Evolutionary conservation across 2,329 filamentous ascomycete species (phyloP), one percentile per base, ranked within the genome.

Genomic region (Penicillium sp.): DNA sequence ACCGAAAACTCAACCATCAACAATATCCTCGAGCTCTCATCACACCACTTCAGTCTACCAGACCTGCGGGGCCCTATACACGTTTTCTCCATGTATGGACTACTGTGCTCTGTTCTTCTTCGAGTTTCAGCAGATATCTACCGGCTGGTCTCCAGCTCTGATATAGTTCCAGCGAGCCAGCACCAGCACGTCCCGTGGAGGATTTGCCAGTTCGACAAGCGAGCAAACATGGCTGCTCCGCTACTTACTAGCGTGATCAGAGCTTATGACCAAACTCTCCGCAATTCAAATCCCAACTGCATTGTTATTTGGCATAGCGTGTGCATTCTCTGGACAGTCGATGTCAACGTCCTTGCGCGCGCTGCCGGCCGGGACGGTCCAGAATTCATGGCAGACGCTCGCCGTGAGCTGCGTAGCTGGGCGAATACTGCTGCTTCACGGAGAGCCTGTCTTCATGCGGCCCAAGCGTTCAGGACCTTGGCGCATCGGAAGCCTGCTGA

Each of bases 401-500:
- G 49, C 7, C 20, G 44, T 31, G 31, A 28, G 18, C 30, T 55
- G 3, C 11, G 3, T 8, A 35, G 5, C 1, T 55, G 49, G 49
- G 24, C 28, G 25, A 10, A 36, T 4, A 55, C 49, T 8, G 24
- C 46, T 10, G 36, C 53, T 27, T 39, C 46, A 18, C 49, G 49
- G 20, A 30, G 49, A 45, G 53, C 46, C 20, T 55, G 49, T 31
- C 30, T 55, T 20, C 53, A 55, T 31, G 49, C 46, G 6, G 48
- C 38, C 11, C 53, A 55, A 13, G 44, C 39, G 5, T 44, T 55
- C 16, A 42, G 49, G 22, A 47, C 44, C 11, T 22, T 55, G 6
- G 51, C 42, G 6, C 45, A 52, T 45, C 49, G 53, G 8, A 55
- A 55, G 43, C 53, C 53, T 10, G 46, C 53, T n/a, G 53, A 55